Evolutionary conservation across 371 early-diverging fungal genomes (phyloP).

Genomic region (Mortierella sp.): DNA sequence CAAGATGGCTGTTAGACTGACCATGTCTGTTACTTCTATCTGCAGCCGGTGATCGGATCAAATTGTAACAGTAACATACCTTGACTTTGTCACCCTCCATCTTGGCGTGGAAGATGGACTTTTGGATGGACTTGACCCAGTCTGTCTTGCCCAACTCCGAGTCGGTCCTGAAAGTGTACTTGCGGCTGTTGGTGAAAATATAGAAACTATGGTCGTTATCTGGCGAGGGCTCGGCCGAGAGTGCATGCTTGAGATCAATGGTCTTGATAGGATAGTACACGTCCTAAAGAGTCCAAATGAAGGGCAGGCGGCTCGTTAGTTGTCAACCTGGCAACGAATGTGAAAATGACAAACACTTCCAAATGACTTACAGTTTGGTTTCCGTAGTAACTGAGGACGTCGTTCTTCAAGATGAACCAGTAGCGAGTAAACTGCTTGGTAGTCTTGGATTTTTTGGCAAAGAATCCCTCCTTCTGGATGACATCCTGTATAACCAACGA

Average conservation of each 20-base stretch:
- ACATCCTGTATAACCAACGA: constrained; percentile 56
- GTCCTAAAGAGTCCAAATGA: constrained; percentile 57
- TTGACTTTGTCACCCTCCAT: constrained; percentile 75
- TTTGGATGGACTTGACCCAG: constrained; percentile 69
- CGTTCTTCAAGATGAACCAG: constrained; percentile 79
- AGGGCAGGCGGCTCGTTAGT: neutral
- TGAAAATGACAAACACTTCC: neutral
- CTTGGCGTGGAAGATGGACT: constrained; percentile 74
- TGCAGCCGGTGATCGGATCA: neutral
- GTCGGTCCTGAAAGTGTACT: constrained; percentile 70
- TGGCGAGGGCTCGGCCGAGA: constrained; percentile 63
- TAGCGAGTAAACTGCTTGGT: constrained; percentile 67
- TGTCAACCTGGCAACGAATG: neutral
- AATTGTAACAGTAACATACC: constrained; percentile 26
- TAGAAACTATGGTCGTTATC: constrained; percentile 27
- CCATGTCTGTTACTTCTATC: neutral
- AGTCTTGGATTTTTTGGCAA: constrained; percentile 64
- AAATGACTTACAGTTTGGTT: constrained; percentile 63
- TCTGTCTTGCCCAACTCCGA: constrained; percentile 51
- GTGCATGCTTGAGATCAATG: constrained; percentile 77
- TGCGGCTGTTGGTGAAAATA: constrained; percentile 58
- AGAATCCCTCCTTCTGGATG: constrained; percentile 75
- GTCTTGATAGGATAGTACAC: constrained; percentile 78
- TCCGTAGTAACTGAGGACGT: constrained; percentile 73
- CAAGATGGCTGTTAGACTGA: neutral